Evolutionary conservation across 495 filamentous ascomycete species (phyloP), one percentile per base, ranked within the genome.

Genomic region (Penicillium verhagenii): DNA sequence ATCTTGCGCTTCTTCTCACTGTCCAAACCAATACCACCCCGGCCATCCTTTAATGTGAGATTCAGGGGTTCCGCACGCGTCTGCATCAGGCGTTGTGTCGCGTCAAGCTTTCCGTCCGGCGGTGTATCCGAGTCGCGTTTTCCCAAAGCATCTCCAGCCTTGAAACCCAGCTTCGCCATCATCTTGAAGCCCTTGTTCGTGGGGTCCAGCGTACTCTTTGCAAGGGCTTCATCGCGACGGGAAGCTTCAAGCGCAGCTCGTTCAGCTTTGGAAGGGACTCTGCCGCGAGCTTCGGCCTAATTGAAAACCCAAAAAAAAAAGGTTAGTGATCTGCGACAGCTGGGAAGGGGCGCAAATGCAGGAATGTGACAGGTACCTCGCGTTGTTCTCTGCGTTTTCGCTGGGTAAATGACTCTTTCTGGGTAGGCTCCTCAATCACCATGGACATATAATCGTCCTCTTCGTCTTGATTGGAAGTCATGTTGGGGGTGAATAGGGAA

Each of bases 121-220:
- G 19, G 13, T 45, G 16, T 1, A 11, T 65, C 26, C 29, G 69
- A 25, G 25, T 39, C 28, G 26, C 45, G 63, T 59, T 86, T 87
- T 1, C 94, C 91, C 3, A 96, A 78, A 0, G 82, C 79, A 47
- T 83, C 82, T 13, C 88, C 88, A 9, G 82, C 73, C 56, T 83
- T 87, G 72, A 92, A 98, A 6, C 94, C 94, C 76, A 98, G 87
- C 69, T 87, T 91, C n/a, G 89, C 85, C 92, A 98, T 94, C 91
- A 98, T 96, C 53, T 89, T 79, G 51, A 92, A 84, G 2, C 94
- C 94, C 69, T 97, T 98, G 44, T 79, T 78, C 6, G 72, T 64
- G n/a, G 82, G 79, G 37, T 77, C 65, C 14, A 90, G 73, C 23
- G 96, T 77, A n/a, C 86, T 87, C 13, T 74, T 86, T 2, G 83